Conservation (phyloP, 2,329 filamentous ascomycete genomes). For the Fusarium chaquense region DNA sequence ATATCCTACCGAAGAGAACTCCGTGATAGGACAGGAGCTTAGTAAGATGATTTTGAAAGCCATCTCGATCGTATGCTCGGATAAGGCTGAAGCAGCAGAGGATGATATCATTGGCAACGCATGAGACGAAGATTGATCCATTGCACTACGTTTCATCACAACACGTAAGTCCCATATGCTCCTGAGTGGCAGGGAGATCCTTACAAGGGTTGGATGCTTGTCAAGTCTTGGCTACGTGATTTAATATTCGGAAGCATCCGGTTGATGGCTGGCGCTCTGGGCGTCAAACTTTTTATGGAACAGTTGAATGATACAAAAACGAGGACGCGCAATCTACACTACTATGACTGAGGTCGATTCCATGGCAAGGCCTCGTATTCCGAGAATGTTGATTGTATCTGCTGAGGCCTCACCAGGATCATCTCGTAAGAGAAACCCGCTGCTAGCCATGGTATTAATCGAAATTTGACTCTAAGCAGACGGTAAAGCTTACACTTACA, state of each 20-base stretch:
- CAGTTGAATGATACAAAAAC: background rate
- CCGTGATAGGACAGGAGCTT: background rate
- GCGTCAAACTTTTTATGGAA: constrained; percentile 7
- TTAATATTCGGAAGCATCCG: constrained; percentile 23
- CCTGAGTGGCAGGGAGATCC: constrained; percentile 24
- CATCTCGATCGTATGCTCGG: constrained; percentile 2
- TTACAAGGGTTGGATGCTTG: constrained; percentile 20
- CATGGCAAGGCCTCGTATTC: constrained; percentile 13
- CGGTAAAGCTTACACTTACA: background rate
- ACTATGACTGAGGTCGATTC: background rate
- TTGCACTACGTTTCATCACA: constrained; percentile 32
- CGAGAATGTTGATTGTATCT: background rate
- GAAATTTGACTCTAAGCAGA: background rate
- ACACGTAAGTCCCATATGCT: background rate
- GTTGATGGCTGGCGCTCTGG: constrained; percentile 10
- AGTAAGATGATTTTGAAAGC: background rate
- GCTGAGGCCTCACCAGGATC: background rate
- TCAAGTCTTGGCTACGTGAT: constrained; percentile 23
- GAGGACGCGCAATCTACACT: constrained; percentile 5
- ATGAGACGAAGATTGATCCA: constrained; percentile 30
- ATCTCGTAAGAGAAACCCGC: background rate
- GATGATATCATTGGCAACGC: constrained; percentile 28
- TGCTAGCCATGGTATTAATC: constrained; percentile 3
- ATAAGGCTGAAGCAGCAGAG: constrained; percentile 17
- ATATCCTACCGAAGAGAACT: background rate